Evolutionary conservation across 2,329 filamentous ascomycete species (phyloP).

Genomic region (Beauveria asiatica): DNA sequence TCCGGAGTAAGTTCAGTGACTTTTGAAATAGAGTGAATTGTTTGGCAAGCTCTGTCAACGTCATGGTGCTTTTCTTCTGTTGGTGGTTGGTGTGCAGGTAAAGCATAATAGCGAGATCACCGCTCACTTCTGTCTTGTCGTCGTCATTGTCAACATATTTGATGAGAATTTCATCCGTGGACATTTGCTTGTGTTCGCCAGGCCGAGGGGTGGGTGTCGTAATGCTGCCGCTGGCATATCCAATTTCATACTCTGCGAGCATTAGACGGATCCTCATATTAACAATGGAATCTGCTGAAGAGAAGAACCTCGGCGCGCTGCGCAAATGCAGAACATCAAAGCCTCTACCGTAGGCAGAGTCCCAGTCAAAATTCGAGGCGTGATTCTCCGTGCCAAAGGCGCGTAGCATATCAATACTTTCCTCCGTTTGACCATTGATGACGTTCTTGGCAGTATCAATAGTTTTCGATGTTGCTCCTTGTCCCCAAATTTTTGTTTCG

Average conservation of each 20-base stretch:
- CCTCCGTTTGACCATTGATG: conserved; percentile 58
- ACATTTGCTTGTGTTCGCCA: background rate
- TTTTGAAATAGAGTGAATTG: conserved; percentile 35
- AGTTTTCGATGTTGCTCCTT: conserved; percentile 69
- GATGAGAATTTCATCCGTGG: conserved; percentile 25
- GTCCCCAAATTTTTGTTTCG: conserved; percentile 75
- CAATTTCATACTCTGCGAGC: conserved; percentile 39
- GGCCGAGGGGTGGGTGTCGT: conserved; percentile 13
- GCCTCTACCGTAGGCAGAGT: conserved; percentile 63
- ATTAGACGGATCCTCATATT: conserved; percentile 44
- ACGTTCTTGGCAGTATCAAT: conserved; percentile 51
- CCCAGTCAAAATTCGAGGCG: conserved; percentile 63
- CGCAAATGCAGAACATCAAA: conserved; percentile 74
- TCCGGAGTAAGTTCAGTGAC: conserved; percentile 18
- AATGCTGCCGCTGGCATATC: conserved; percentile 38
- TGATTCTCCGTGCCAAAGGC: conserved; percentile 86
- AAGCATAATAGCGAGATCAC: conserved; percentile 45
- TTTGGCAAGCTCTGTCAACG: conserved; percentile 25
- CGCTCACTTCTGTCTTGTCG: conserved; percentile 36
- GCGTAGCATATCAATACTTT: conserved; percentile 60
- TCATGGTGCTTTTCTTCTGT: conserved; percentile 17
- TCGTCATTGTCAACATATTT: conserved; percentile 49
- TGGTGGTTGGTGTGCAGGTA: conserved; percentile 52
- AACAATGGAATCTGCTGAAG: conserved; percentile 36
- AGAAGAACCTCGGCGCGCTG: conserved; percentile 41